phyloP scores from a whole-genome alignment of 2,329 filamentous ascomycete genomes.

The Fusarium nurragi region DNA sequence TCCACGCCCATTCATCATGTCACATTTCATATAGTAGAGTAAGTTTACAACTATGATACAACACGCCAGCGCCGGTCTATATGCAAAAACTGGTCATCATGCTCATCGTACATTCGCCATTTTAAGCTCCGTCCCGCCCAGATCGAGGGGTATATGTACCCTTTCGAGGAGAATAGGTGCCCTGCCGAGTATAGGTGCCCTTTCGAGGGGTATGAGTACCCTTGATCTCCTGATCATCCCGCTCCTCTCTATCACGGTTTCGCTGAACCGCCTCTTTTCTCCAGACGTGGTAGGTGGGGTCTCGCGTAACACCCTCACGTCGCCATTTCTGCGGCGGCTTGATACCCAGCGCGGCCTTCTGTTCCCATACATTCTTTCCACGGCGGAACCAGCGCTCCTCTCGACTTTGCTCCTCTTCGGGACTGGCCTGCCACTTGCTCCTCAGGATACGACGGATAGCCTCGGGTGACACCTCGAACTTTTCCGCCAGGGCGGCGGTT shows the following conservation, averaged over 20 bases:
- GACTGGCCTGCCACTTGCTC: constrained; percentile 75
- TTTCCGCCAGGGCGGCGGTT: constrained; percentile 74
- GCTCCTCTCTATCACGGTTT: constrained; percentile 47
- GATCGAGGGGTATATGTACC: background rate
- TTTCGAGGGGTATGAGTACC: constrained; percentile 5
- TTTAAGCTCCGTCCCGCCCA: constrained; percentile 13
- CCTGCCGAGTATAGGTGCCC: background rate
- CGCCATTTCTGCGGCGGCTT: constrained; percentile 72
- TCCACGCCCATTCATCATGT: constrained; percentile 1
- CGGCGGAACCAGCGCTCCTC: constrained; percentile 70
- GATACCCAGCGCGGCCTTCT: constrained; percentile 67
- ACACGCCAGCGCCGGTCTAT: constrained; percentile 24
- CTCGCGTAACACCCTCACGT: constrained; percentile 60
- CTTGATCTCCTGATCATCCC: constrained; percentile 38
- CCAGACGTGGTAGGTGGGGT: constrained; percentile 54
- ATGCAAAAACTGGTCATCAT: constrained; percentile 21
- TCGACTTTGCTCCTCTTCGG: constrained; percentile 66
- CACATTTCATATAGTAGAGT: constrained; percentile 33
- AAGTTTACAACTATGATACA: constrained; percentile 38
- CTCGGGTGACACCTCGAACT: constrained; percentile 89
- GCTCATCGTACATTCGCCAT: constrained; percentile 18
- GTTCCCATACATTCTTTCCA: constrained; percentile 67
- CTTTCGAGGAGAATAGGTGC: background rate
- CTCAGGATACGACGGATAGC: constrained; percentile 87
- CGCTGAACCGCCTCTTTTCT: constrained; percentile 43